Percentiles rank a stretch among this genome's conserved stretches.
Conservation (phyloP, 2,329 filamentous ascomycete genomes). For the Pezicula carpinea region DNA sequence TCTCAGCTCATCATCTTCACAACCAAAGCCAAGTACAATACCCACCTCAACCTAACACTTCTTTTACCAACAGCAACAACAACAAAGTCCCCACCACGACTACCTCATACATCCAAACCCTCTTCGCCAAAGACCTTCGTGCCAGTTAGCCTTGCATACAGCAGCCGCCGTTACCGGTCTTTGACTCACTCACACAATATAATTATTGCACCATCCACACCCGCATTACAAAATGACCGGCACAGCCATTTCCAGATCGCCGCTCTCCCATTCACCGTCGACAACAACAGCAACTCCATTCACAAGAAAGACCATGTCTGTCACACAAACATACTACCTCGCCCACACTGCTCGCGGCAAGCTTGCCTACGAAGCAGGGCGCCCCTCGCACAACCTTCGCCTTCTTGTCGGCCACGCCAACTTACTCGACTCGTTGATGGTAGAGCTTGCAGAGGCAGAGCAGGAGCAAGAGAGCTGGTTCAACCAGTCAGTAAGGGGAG, state of each 20-base stretch:
- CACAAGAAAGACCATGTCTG: constrained; percentile 83
- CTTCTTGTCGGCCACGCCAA: constrained; percentile 97
- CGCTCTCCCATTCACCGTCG: constrained; percentile 13
- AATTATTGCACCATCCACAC: constrained; percentile 10
- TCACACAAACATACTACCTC: constrained; percentile 97
- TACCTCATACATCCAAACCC: background rate
- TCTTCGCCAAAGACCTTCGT: background rate
- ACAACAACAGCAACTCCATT: constrained; percentile 16
- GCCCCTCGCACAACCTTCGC: constrained; percentile 89
- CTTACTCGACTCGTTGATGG: constrained; percentile 93
- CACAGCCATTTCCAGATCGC: constrained; percentile 19
- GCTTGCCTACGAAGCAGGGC: constrained; percentile 87
- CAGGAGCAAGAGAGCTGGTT: constrained; percentile 96
- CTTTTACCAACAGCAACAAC: background rate
- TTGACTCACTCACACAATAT: constrained; percentile 16
- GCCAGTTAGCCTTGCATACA: background rate
- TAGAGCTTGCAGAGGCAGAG: constrained; percentile 86
- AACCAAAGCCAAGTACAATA: background rate
- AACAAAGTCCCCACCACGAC: background rate
- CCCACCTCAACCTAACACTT: background rate
- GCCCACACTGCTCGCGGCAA: constrained; percentile 95
- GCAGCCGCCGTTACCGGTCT: background rate
- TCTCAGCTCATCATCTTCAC: too few species aligned
- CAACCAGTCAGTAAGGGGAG: constrained; percentile 86
- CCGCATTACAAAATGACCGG: constrained; percentile 19